Base-by-base conservation (phyloP, 108 stramenopile species). In the Parmales sp. region DNA sequence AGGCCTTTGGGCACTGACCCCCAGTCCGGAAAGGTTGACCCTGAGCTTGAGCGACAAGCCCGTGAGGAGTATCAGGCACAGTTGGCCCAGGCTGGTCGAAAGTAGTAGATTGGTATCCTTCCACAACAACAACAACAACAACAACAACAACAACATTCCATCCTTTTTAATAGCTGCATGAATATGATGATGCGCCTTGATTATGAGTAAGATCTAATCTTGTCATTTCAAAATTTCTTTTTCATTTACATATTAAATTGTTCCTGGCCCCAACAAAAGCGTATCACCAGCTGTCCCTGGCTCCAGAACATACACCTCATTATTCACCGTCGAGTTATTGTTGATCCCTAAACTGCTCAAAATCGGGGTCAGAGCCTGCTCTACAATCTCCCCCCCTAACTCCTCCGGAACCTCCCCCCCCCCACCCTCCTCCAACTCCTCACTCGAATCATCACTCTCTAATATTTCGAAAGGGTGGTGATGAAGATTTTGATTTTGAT, bases 1-100 rank as follows among this genome's bases (percentile, higher is more conserved):
- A 83, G 98, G 45, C 94, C 93, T 0, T 78, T 99, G 5, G 98
- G 98, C 63, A 99, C 98, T 5, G 96, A 98, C 82, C 95, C 95
- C 50, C 86, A 91, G 69, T 90, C 90, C 37, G 94, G 94, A 23
- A 80, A 80, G 39, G 81, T 93, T 11, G 89, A 93, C 79, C 81
- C 87, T 0, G 88, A 89, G 64, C 78, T 93, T 74, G 78, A 88
- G 51, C 78, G 85, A 36, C 68, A 81, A 70, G 89, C 92, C 28
- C 78, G 83, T 38, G 92, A 93, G 67, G 88, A 90, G 74, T 93
- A 90, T 80, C 83, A 83, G 76, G 72, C 78, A 19, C 88, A 92
- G 64, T 88, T 89, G 72, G 90, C 82, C 38, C 67, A 82, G 71
- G 36, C 29, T 34, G 13, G 31, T 28, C 13, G 54, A 16, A 60